Conservation (phyloP, 441 rosid species). For the Viola pubescens region DNA sequence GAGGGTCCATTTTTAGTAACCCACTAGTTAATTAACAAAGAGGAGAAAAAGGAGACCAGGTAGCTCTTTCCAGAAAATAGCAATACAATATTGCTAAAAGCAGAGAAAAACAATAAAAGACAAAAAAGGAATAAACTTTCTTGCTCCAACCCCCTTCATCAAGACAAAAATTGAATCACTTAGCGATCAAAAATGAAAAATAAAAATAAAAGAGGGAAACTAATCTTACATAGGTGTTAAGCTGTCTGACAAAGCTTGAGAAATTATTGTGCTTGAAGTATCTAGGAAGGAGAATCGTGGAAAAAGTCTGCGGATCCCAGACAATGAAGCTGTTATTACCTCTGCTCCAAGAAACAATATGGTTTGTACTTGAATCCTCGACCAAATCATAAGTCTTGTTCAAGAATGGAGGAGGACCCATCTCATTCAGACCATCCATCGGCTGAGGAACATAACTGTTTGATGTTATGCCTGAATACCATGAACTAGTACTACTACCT, state of each 20-base stretch:
- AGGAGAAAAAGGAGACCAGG: constrained; percentile 3
- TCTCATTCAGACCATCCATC: constrained; percentile 51
- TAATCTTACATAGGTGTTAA: constrained; percentile 58
- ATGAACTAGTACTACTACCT: constrained; percentile 17
- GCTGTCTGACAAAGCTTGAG: constrained; percentile 85
- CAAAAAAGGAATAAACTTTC: background rate
- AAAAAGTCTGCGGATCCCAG: constrained; percentile 64
- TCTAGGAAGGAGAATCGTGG: constrained; percentile 52
- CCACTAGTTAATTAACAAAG: background rate
- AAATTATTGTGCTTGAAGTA: constrained; percentile 78
- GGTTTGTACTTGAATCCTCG: constrained; percentile 50
- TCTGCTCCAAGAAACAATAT: constrained; percentile 61
- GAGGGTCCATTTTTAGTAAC: constrained; percentile 16
- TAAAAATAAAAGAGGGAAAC: constrained; percentile 10
- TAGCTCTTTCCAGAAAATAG: constrained; percentile 10
- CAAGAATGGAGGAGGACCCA: constrained; percentile 68
- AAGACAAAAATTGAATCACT: too few relatives aligned
- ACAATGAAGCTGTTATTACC: constrained; percentile 58
- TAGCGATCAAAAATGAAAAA: too few relatives aligned
- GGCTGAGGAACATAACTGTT: constrained; percentile 43
- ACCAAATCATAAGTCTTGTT: constrained; percentile 67
- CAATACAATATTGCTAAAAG: background rate
- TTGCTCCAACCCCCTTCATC: background rate
- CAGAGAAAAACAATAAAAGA: background rate
- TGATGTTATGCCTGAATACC: constrained; percentile 6